Percentiles rank a stretch among this genome's conserved stretches.
Conservation (phyloP, 1,284 basidiomycete genomes). For the Ustilago loliicola region DNA sequence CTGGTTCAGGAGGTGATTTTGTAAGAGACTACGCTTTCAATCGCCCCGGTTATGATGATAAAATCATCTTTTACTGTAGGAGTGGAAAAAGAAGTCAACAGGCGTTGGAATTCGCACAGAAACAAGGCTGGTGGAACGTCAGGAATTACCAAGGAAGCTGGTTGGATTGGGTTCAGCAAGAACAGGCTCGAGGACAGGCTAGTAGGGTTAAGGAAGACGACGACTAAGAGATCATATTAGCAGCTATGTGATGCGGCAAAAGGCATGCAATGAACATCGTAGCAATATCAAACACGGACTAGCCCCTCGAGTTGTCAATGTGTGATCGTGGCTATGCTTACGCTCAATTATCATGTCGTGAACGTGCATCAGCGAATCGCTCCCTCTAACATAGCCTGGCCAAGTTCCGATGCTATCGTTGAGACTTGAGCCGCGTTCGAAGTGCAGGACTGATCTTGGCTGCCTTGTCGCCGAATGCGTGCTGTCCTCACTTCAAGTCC, state of each 20-base stretch:
- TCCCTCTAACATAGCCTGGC: no score
- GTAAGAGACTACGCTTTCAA: conserved; percentile 79
- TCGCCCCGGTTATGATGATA: conserved; percentile 82
- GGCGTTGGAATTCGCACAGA: conserved; percentile 85
- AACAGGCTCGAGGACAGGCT: conserved; percentile 58
- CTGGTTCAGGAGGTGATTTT: conserved; percentile 71
- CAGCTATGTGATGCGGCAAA: no score
- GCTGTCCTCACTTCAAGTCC: no score
- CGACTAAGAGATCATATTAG: conserved; percentile 28
- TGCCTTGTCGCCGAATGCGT: no score
- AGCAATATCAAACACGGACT: no score
- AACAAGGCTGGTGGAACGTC: conserved; percentile 84
- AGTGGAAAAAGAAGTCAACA: conserved; percentile 87
- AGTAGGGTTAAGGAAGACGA: conserved; percentile 69
- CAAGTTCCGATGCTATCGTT: no score
- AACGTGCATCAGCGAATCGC: no score
- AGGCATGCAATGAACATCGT: background rate
- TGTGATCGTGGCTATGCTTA: no score
- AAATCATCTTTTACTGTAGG: conserved; percentile 93
- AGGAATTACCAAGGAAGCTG: conserved; percentile 92
- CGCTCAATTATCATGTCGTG: no score
- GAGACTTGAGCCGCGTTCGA: no score
- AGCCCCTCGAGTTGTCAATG: no score
- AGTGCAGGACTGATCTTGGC: no score
- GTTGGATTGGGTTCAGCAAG: conserved; percentile 86